Percentiles rank a stretch among this genome's conserved stretches.
Conservation (phyloP, 2,329 filamentous ascomycete species). For the Tolypocladium cylindrosporum region DNA sequence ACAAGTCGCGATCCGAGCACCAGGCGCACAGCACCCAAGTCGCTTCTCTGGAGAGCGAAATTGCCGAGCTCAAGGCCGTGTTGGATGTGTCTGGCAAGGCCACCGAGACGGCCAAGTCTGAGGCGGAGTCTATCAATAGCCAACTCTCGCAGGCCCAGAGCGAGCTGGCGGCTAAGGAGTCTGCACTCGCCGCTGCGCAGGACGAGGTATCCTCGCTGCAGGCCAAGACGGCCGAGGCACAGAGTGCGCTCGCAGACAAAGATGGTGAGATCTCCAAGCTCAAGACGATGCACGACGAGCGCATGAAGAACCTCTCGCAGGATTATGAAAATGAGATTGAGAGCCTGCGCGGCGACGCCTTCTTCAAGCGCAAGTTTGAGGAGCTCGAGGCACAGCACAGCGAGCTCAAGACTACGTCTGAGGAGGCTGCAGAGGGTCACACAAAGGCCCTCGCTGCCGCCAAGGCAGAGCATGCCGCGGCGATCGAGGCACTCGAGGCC, state of each 20-base stretch:
- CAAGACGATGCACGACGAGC: constrained; percentile 45
- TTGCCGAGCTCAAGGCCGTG: constrained; percentile 39
- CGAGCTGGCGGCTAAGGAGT: constrained; percentile 31
- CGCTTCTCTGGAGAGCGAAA: constrained; percentile 39
- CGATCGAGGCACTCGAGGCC: constrained; percentile 35
- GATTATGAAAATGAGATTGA: constrained; percentile 59
- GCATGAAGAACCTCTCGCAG: constrained; percentile 46
- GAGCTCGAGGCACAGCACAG: constrained; percentile 48
- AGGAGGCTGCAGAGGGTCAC: constrained; percentile 27
- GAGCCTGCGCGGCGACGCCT: constrained; percentile 50
- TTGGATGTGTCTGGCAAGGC: constrained; percentile 37
- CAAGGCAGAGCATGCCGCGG: constrained; percentile 32
- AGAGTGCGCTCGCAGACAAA: constrained; percentile 35
- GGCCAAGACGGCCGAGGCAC: constrained; percentile 35
- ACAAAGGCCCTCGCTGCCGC: constrained; percentile 30
- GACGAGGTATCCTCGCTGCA: constrained; percentile 31
- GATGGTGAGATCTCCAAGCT: constrained; percentile 39
- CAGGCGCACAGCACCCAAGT: constrained; percentile 35
- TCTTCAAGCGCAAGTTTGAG: constrained; percentile 54
- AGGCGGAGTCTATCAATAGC: constrained; percentile 32
- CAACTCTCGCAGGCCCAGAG: constrained; percentile 28
- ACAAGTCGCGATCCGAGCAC: constrained; percentile 33
- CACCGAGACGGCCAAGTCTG: constrained; percentile 28
- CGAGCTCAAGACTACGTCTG: constrained; percentile 31
- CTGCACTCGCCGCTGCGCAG: constrained; percentile 35